Conservation (phyloP, 345 rosid genomes). For the Anacardium occidentale region DNA sequence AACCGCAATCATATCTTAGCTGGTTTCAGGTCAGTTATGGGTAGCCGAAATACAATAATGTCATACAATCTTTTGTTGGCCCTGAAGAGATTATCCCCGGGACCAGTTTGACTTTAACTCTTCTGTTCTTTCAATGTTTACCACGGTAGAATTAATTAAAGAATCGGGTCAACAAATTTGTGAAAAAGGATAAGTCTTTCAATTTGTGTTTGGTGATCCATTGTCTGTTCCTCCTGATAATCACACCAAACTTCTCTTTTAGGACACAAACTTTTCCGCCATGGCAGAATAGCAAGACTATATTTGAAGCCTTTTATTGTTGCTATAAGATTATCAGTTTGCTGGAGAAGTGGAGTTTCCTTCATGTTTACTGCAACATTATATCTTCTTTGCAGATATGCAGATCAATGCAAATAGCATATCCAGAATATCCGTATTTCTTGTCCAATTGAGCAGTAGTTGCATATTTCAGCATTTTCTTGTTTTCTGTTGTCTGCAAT, state of each 20-base stretch:
- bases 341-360: neutral
- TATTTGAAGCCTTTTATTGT: neutral
- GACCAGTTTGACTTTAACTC: neutral
- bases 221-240: neutral
- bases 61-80: constrained; percentile 28
- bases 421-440: neutral
- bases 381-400: neutral
- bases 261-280: too few relatives aligned
- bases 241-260: neutral
- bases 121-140: neutral
- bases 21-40: constrained; percentile 26
- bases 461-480: neutral
- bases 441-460: neutral
- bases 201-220: neutral
- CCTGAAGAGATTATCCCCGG: neutral
- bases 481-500: too few relatives aligned
- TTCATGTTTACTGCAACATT: neutral
- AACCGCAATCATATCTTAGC: constrained; percentile 23
- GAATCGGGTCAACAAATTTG: neutral
- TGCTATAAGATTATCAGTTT: neutral
- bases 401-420: neutral
- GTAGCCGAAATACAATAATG: constrained; percentile 29
- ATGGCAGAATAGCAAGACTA: neutral
- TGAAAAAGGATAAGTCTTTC: neutral
- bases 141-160: neutral